phyloP scores from a whole-genome alignment of 2,329 filamentous ascomycete species.

The Cryoendolithus antarcticus region DNA sequence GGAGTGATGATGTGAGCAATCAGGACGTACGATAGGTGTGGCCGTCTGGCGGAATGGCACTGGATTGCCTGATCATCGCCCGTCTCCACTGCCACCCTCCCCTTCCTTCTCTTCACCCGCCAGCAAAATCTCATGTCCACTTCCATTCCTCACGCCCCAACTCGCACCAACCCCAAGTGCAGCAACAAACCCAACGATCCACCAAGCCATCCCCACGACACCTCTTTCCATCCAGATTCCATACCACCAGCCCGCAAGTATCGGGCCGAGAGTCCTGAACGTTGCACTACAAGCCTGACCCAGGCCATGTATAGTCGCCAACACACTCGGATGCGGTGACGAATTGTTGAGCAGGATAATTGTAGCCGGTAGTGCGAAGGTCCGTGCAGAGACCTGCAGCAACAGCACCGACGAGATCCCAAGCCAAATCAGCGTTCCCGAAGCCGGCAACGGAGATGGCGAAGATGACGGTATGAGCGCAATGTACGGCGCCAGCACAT shows the following conservation, averaged over 20 bases:
- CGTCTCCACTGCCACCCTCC: slow-evolving; percentile 20
- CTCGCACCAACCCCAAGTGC: slow-evolving; percentile 45
- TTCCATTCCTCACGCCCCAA: slow-evolving; percentile 52
- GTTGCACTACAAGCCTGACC: slow-evolving; percentile 44
- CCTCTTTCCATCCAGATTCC: slow-evolving; percentile 42
- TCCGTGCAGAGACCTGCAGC: slow-evolving; percentile 60
- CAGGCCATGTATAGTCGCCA: slow-evolving; percentile 48
- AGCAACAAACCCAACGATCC: slow-evolving; percentile 43
- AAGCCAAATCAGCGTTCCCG: slow-evolving; percentile 49
- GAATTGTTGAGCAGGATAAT: slow-evolving; percentile 50
- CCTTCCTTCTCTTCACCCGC: slow-evolving; percentile 32
- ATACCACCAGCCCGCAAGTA: slow-evolving; percentile 42
- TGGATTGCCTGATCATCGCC: slow-evolving; percentile 9
- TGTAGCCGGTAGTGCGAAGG: slow-evolving; percentile 47
- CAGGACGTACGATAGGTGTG: no score
- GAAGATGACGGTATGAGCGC: slow-evolving; percentile 50
- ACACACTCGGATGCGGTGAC: slow-evolving; percentile 41
- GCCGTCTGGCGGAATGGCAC: no score
- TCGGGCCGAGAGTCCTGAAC: slow-evolving; percentile 44
- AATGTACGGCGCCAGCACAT: slow-evolving; percentile 58
- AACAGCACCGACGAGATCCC: slow-evolving; percentile 51
- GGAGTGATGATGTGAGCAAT: no score
- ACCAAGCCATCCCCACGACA: slow-evolving; percentile 46
- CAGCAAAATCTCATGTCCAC: slow-evolving; percentile 47
- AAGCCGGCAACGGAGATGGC: slow-evolving; percentile 35